Base-by-base conservation (phyloP, 1,284 basidiomycete species). In the Porodaedalea pini region DNA sequence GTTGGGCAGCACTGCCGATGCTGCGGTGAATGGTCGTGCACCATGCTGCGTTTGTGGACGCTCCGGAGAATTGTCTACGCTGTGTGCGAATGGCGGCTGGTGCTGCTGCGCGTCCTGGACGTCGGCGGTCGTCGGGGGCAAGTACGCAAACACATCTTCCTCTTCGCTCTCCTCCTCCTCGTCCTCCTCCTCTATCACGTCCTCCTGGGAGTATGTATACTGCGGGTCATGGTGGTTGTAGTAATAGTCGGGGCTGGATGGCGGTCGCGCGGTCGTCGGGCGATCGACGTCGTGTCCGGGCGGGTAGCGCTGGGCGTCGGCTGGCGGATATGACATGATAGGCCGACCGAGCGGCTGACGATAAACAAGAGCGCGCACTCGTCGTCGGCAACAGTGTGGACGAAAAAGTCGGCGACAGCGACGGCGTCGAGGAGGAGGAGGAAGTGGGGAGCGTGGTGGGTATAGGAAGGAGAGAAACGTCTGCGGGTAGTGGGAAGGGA, bases 121-220 rank as follows among this genome's bases (percentile, higher is more conserved):
- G 11, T 86, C 81, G 29, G 86, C 82, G 37, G 88, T 88, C 4
- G 79, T 77, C 25, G 88, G 88, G 40, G 88, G 88, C 19, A 85
- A 76, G 72, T 88, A 92, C 2, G 89, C 89, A 71, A 92, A 92
- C 59, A 92, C 86, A 70, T 88, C 85, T 63, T 86, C 90, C 43
- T 83, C 80, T 57, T 90, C 89, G 65, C 82, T 85, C 6, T 55
- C 58, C 3, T 60, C 58, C 2, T 32, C 23, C 19, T 13, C 21
- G 10, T 36, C 37, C 31, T 51, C 53, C n/a, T 50, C 25, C n/a
- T n/a, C n/a, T n/a, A n/a, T n/a, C n/a, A n/a, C n/a, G n/a, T n/a
- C n/a, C n/a, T n/a, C n/a, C n/a, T n/a, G n/a, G 6, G 58, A 56
- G 40, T 55, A 55, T 0, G 58, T 59, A 27, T 59, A 59, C 43